A percentile compares a stretch with the other conserved stretches of the same genome.
Evolutionary conservation across 805 yeast species (phyloP).

Genomic region (Candida sphagnicola): DNA sequence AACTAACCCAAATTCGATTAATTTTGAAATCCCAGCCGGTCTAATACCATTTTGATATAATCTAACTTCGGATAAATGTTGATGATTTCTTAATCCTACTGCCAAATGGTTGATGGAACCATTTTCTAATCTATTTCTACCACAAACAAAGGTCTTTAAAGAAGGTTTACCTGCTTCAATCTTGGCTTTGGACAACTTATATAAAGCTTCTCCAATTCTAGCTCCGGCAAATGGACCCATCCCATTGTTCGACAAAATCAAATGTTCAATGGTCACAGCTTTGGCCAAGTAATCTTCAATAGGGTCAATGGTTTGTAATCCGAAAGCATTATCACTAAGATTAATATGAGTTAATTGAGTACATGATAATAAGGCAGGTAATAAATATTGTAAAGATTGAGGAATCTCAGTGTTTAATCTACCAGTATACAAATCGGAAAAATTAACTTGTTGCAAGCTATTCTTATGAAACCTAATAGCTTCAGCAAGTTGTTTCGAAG

Average conservation of each 20-base stretch:
- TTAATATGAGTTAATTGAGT: slow-evolving; percentile 70
- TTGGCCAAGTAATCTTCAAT: slow-evolving; percentile 72
- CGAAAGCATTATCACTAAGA: slow-evolving; percentile 94
- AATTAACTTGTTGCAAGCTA: slow-evolving; percentile 63
- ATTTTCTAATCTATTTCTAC: slow-evolving; percentile 94
- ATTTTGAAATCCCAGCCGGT: slow-evolving; percentile 80
- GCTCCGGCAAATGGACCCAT: slow-evolving; percentile 98
- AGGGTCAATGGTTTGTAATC: slow-evolving; percentile 90
- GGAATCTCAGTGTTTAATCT: slow-evolving; percentile 95
- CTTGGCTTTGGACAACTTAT: slow-evolving; percentile 65
- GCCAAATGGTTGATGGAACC: slow-evolving; percentile 88
- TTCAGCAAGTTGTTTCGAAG: slow-evolving; percentile 68
- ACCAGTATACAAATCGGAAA: slow-evolving; percentile 93
- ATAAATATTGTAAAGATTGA: slow-evolving; percentile 63
- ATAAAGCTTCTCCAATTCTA: slow-evolving; percentile 84
- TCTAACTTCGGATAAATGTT: slow-evolving; percentile 65
- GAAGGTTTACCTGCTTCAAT: slow-evolving; percentile 41
- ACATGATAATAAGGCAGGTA: slow-evolving; percentile 69
- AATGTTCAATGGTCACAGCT: slow-evolving; percentile 77
- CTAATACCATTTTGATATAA: slow-evolving; percentile 96
- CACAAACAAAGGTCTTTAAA: slow-evolving; percentile 87
- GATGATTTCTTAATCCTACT: slow-evolving; percentile 78
- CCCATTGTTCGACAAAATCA: slow-evolving; percentile 90
- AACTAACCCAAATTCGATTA: slow-evolving; percentile 69
- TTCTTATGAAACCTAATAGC: slow-evolving; percentile 37